Conservation (phyloP, 176 grass and related monocot species). For the Triticum timopheevii region DNA sequence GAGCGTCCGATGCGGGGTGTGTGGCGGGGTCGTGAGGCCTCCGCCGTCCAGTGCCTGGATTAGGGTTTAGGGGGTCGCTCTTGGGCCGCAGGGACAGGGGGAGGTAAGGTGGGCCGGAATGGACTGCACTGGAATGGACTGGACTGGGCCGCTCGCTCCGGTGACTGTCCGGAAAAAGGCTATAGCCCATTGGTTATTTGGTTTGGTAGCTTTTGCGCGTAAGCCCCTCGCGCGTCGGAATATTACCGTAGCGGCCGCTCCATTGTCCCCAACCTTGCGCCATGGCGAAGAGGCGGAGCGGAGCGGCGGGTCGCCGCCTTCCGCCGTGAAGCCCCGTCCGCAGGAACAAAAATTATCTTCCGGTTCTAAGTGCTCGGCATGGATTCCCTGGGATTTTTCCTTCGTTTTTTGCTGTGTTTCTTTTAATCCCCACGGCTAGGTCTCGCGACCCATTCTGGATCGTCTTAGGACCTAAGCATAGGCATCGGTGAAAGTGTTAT, state of each 20-base stretch:
- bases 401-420: not conserved
- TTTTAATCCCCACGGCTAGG: not conserved
- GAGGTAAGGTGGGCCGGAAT: not conserved
- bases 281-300: not conserved
- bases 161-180: not conserved
- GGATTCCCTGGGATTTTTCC: not conserved
- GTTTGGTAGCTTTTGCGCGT: not conserved
- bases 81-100: not conserved
- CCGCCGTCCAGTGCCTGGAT: slow-evolving; percentile 21
- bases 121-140: not conserved
- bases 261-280: not conserved
- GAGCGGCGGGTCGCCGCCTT: not conserved
- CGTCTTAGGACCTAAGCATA: not conserved
- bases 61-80: slow-evolving; percentile 38
- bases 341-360: not conserved
- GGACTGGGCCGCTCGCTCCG: not conserved
- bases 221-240: not conserved
- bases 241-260: not conserved
- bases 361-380: not conserved
- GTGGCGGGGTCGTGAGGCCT: not conserved
- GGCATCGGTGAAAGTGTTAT: not conserved
- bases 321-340: not conserved
- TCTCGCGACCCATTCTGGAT: not conserved
- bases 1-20: slow-evolving; percentile 28
- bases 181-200: not conserved